phyloP scores from a whole-genome alignment of 2,329 filamentous ascomycete species.

The Salinomyces thailandicus region DNA sequence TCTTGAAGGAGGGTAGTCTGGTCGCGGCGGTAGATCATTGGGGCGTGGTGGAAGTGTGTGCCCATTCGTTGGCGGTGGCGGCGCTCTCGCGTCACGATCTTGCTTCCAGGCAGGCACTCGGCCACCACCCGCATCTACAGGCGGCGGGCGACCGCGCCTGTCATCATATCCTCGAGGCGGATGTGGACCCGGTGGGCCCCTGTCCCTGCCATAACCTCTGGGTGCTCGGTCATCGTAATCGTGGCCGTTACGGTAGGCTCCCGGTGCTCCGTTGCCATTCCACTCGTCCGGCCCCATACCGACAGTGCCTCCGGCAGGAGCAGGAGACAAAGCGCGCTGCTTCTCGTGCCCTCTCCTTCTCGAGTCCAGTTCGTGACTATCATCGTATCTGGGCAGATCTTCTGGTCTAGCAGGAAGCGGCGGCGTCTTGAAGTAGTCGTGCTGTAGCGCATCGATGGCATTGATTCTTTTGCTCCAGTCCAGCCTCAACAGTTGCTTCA shows the following conservation, averaged over 20 bases:
- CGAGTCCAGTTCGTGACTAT: conserved; percentile 85
- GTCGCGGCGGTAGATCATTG: conserved; percentile 13
- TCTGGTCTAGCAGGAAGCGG: conserved; percentile 72
- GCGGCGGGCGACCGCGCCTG: conserved; percentile 11
- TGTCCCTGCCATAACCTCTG: conserved; percentile 23
- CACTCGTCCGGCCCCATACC: conserved; percentile 58
- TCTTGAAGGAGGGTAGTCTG: conserved; percentile 7
- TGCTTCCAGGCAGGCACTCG: conserved; percentile 18
- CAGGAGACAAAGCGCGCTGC: conserved; percentile 73
- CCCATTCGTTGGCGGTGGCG: conserved; percentile 16
- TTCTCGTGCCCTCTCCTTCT: conserved; percentile 81
- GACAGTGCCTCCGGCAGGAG: conserved; percentile 82
- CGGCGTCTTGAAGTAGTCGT: conserved; percentile 75
- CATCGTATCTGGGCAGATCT: conserved; percentile 84
- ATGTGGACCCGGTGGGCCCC: conserved; percentile 27
- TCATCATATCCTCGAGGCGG: conserved; percentile 19
- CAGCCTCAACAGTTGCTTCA: conserved; percentile 73
- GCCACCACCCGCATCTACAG: conserved; percentile 9
- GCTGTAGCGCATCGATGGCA: conserved; percentile 83
- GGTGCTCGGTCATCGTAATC: conserved; percentile 15
- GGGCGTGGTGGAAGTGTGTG: conserved; percentile 21
- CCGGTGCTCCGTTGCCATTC: conserved; percentile 36
- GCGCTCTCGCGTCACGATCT: conserved; percentile 8
- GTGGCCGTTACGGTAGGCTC: conserved; percentile 18
- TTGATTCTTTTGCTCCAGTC: conserved; percentile 87